phyloP scores from a whole-genome alignment of 2,329 filamentous ascomycete species.

The Exserohilum turcica region DNA sequence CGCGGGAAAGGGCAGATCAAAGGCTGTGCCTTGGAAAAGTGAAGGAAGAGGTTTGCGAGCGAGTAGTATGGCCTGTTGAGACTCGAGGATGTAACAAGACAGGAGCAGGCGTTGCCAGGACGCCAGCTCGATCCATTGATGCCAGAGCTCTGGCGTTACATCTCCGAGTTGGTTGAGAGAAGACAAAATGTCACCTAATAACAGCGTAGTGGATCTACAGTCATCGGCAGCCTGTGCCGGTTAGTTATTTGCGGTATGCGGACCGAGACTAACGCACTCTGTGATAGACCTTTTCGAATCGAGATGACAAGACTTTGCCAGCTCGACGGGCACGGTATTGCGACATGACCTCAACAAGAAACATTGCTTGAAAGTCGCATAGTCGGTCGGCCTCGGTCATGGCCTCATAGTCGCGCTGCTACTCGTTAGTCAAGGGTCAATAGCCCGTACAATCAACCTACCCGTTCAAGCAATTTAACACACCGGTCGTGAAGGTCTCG shows the following conservation, averaged over 20 bases:
- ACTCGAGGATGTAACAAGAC: conserved; percentile 51
- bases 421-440: conserved; percentile 20
- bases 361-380: conserved; percentile 52
- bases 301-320: conserved; percentile 43
- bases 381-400: conserved; percentile 37
- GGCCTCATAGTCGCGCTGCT: conserved; percentile 34
- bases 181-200: conserved; percentile 22
- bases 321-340: conserved; percentile 50
- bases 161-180: conserved; percentile 26
- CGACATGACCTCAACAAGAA: conserved; percentile 52
- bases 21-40: conserved; percentile 23
- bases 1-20: conserved; percentile 48
- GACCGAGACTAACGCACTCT: conserved; percentile 27
- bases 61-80: conserved; percentile 44
- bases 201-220: conserved; percentile 22
- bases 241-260: conserved; percentile 10
- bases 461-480: conserved; percentile 48
- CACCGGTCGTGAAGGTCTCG: conserved; percentile 50
- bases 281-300: conserved; percentile 47
- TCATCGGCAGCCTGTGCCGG: conserved; percentile 28
- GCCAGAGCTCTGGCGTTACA: conserved; percentile 36
- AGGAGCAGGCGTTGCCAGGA: conserved; percentile 47
- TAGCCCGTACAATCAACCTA: conserved; percentile 11
- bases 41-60: conserved; percentile 29
- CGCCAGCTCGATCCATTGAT: conserved; percentile 40